A percentile compares a stretch with the other conserved stretches of the same genome.
Evolutionary conservation across 2,329 filamentous ascomycete genomes (phyloP).

Genomic region (Pseudogymnoascus sp.): DNA sequence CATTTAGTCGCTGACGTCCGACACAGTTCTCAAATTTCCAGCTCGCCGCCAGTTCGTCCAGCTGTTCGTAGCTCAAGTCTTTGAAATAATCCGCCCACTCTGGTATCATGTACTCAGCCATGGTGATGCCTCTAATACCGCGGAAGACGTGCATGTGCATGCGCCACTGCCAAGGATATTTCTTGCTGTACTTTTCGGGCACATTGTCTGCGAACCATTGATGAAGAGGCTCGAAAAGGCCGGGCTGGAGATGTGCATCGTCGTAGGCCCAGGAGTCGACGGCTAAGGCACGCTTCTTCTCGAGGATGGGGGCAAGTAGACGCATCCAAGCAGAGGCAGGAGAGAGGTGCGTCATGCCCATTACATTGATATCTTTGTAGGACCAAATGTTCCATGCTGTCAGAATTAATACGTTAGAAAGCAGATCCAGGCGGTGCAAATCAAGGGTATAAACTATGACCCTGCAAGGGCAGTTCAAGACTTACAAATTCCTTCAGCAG

Average conservation of each 20-base stretch:
- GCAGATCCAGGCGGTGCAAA: background rate
- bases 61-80: conserved; percentile 33
- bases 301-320: conserved; percentile 8
- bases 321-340: conserved; percentile 7
- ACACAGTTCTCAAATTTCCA: conserved; percentile 44
- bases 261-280: conserved; percentile 25
- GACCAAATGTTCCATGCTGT: conserved; percentile 11
- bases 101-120: conserved; percentile 36
- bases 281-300: conserved; percentile 10
- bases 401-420: background rate
- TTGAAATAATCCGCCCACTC: conserved; percentile 40
- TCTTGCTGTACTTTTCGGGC: conserved; percentile 18
- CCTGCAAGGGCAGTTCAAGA: background rate
- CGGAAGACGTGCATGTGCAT: conserved; percentile 23
- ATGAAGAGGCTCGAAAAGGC: conserved; percentile 18
- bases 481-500: conserved; percentile 10
- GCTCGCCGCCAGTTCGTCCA: conserved; percentile 38
- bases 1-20: conserved; percentile 39
- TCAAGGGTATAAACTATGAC: background rate
- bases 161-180: conserved; percentile 20
- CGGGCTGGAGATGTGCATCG: conserved; percentile 33
- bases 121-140: conserved; percentile 20
- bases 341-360: conserved; percentile 12
- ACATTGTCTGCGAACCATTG: conserved; percentile 20
- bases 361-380: conserved; percentile 13